Percentiles rank a stretch among this genome's conserved stretches.
These are phyloP conservation scores for Hymenoscyphus linearis DNA, from an alignment of 2,329 filamentous ascomycete species.

Conservation along the genomic window DNA sequence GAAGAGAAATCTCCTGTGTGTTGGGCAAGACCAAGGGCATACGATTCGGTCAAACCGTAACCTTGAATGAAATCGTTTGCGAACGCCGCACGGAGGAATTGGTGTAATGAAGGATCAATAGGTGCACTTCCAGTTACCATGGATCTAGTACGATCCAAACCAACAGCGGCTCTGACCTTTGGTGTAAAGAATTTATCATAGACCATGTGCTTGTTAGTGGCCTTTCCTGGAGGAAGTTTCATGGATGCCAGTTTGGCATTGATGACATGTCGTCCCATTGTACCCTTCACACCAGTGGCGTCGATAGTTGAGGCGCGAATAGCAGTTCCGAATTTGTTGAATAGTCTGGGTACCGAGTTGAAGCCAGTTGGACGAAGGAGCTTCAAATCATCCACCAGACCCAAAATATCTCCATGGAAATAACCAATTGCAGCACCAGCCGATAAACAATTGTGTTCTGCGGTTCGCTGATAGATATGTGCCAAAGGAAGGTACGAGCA, in stretches of 20 bases:
- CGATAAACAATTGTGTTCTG: conserved; percentile 70
- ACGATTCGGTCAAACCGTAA: conserved; percentile 91
- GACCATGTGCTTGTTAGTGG: conserved; percentile 71
- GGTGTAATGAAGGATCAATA: conserved; percentile 80
- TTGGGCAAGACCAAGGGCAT: conserved; percentile 72
- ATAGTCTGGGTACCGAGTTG: conserved; percentile 84
- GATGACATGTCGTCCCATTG: conserved; percentile 74
- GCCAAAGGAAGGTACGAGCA: conserved; percentile 90
- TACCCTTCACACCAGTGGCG: conserved; percentile 72
- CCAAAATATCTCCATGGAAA: conserved; percentile 86
- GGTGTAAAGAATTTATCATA: conserved; percentile 87
- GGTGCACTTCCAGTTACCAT: conserved; percentile 90
- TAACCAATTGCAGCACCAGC: conserved; percentile 76
- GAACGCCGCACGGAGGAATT: conserved; percentile 82
- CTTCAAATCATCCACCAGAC: conserved; percentile 88
- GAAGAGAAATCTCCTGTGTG: conserved; percentile 62
- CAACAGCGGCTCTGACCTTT: conserved; percentile 79
- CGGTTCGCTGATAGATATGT: conserved; percentile 86
- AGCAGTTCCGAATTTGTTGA: conserved; percentile 81
- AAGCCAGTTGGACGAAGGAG: conserved; percentile 76
- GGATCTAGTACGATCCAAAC: conserved; percentile 64
- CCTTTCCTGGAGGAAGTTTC: conserved; percentile 63
- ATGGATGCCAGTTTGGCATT: conserved; percentile 74
- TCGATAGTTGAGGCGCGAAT: conserved; percentile 77
- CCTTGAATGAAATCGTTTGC: conserved; percentile 77